These are phyloP conservation scores for Yarrowia sp. DNA, from an alignment of 805 yeast genomes.

Conservation along the genomic window DNA sequence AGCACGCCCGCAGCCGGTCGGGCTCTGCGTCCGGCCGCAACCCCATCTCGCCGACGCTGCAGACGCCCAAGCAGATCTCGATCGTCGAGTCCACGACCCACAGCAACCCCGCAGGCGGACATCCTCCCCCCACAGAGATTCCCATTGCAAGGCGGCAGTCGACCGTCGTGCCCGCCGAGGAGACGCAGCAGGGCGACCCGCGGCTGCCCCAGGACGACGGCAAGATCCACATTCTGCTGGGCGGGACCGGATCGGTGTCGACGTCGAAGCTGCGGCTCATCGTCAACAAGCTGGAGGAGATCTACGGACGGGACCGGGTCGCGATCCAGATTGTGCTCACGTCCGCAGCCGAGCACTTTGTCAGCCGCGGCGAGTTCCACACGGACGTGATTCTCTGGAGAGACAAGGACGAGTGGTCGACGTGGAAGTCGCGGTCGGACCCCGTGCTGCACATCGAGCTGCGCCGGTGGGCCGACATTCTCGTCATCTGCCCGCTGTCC, in stretches of 20 bases:
- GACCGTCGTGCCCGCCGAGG: neutral
- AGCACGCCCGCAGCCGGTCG: constrained; percentile 26
- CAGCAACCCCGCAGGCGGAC: constrained; percentile 10
- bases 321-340: constrained; percentile 86
- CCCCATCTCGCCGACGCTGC: constrained; percentile 2
- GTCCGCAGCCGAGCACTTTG: constrained; percentile 79
- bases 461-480: constrained; percentile 94
- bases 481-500: constrained; percentile 89
- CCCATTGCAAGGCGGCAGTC: constrained; percentile 26
- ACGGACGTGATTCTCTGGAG: constrained; percentile 84
- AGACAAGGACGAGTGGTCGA: constrained; percentile 90
- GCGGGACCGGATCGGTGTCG: constrained; percentile 87
- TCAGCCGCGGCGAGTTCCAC: constrained; percentile 53
- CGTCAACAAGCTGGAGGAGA: constrained; percentile 75
- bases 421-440: constrained; percentile 79
- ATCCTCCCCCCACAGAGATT: constrained; percentile 14
- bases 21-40: constrained; percentile 15
- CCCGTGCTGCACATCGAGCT: constrained; percentile 94
- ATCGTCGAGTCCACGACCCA: neutral
- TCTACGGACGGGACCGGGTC: constrained; percentile 69
- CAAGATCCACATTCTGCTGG: constrained; percentile 78
- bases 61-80: neutral
- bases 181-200: constrained; percentile 45
- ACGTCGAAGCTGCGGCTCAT: constrained; percentile 76
- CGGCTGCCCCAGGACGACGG: constrained; percentile 78